phyloP scores from a whole-genome alignment of 768 basidiomycete species.

The Leccinum broughii region DNA sequence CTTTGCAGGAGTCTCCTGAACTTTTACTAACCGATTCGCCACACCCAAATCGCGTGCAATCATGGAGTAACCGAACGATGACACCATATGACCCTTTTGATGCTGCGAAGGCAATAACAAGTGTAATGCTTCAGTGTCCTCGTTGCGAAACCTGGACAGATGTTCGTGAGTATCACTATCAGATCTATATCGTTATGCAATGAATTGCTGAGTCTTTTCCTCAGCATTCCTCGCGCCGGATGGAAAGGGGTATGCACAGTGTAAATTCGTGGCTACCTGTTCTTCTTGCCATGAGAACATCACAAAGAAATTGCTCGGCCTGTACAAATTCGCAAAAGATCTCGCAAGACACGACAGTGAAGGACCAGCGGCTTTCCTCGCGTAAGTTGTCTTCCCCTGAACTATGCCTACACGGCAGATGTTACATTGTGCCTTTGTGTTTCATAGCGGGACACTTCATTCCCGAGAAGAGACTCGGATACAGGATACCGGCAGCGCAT shows the following conservation, averaged over 20 bases:
- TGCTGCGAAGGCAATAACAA: conserved; percentile 18
- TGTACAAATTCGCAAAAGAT: conserved; percentile 41
- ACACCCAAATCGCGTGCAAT: background rate
- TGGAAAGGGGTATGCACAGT: conserved; percentile 50
- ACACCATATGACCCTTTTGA: conserved; percentile 26
- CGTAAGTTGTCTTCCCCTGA: conserved; percentile 25
- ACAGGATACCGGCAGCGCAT: conserved; percentile 23
- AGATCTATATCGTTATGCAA: background rate
- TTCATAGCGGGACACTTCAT: conserved; percentile 35
- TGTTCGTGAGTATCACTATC: background rate
- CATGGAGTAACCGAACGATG: conserved; percentile 3
- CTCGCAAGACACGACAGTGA: conserved; percentile 20
- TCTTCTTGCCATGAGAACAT: conserved; percentile 37
- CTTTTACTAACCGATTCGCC: conserved; percentile 10
- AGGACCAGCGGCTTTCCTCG: conserved; percentile 24
- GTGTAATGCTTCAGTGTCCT: conserved; percentile 9
- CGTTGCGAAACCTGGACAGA: background rate
- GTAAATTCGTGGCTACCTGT: conserved; percentile 39
- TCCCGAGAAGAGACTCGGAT: conserved; percentile 24
- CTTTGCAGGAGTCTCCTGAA: conserved; percentile 4
- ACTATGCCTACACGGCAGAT: background rate
- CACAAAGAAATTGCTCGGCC: conserved; percentile 40
- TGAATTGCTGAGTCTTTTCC: background rate
- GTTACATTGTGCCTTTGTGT: background rate
- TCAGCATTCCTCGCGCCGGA: conserved; percentile 39